Evolutionary conservation across 768 basidiomycete species (phyloP).

Genomic region (Filobasidium wieringae): DNA sequence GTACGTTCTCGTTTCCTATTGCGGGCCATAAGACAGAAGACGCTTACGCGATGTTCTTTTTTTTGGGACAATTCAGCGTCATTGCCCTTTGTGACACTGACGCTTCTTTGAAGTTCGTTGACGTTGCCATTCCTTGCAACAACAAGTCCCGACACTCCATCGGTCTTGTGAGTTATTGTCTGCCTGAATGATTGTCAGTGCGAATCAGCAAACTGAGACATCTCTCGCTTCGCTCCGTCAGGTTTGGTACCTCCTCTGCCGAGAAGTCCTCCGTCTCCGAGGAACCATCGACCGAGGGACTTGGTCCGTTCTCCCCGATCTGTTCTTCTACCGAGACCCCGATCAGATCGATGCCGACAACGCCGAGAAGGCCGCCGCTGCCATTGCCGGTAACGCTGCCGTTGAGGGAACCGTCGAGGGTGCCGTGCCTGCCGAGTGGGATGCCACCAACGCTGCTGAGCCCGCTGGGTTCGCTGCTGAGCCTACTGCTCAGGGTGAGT

Average conservation of each 20-base stretch:
- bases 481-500: conserved; percentile 38
- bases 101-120: conserved; percentile 92
- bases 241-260: conserved; percentile 58
- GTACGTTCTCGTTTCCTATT: conserved; percentile 17
- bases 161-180: conserved; percentile 51
- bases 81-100: conserved; percentile 99
- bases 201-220: neutral
- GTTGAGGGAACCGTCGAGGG: conserved; percentile 49
- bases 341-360: conserved; percentile 99
- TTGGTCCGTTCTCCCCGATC: conserved; percentile 98
- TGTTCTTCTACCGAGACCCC: conserved; percentile 99
- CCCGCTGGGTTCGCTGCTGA: conserved; percentile 63
- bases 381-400: conserved; percentile 54
- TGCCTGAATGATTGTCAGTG: neutral
- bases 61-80: conserved; percentile 43
- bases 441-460: conserved; percentile 52
- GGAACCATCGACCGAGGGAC: conserved; percentile 82
- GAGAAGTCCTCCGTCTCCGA: conserved; percentile 90
- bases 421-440: conserved; percentile 43
- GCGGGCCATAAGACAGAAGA: too few species aligned
- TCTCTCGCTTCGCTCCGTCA: neutral
- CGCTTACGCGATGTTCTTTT: neutral
- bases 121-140: conserved; percentile 96
- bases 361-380: conserved; percentile 72
- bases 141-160: conserved; percentile 98